These are phyloP conservation scores for Gyrodon lividus DNA, from an alignment of 768 basidiomycete species.

Conservation along the genomic window DNA sequence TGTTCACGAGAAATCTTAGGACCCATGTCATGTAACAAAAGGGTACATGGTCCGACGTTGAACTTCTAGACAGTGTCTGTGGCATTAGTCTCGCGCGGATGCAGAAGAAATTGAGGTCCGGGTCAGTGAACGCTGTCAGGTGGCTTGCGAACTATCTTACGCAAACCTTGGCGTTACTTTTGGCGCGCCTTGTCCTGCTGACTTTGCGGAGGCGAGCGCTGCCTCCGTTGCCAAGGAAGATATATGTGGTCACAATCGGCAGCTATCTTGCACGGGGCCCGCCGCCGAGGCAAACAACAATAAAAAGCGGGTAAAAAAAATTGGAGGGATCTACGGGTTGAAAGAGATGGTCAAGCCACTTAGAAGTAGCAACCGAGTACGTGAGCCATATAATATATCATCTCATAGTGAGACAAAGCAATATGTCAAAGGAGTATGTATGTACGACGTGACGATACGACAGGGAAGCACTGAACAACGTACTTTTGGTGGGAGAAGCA, in stretches of 20 bases:
- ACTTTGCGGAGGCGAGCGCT: conserved; percentile 10
- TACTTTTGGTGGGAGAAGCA: not conserved
- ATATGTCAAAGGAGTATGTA: too few species aligned
- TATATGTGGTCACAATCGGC: conserved; percentile 3
- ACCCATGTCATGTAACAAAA: too few species aligned
- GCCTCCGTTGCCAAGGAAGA: conserved; percentile 27
- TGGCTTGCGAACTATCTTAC: conserved; percentile 1
- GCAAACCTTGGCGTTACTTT: conserved; percentile 8
- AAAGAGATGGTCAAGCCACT: too few species aligned
- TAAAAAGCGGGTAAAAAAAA: not conserved
- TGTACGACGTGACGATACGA: too few species aligned
- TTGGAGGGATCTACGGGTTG: too few species aligned
- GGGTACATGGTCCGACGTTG: too few species aligned
- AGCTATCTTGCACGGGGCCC: not conserved
- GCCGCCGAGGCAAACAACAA: not conserved
- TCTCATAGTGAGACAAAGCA: too few species aligned
- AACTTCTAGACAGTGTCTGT: too few species aligned
- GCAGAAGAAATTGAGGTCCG: not conserved
- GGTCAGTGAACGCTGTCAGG: not conserved
- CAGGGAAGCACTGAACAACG: too few species aligned
- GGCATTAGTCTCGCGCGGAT: too few species aligned
- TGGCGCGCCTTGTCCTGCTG: conserved; percentile 12
- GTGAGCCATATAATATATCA: too few species aligned
- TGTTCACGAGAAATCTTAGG: too few species aligned
- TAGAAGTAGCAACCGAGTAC: conserved; percentile 7